A percentile compares a stretch with the other conserved stretches of the same genome.
These are phyloP conservation scores for Wickerhamiella kurtzmanii DNA, from an alignment of 805 yeast species.

Conservation along the genomic window DNA sequence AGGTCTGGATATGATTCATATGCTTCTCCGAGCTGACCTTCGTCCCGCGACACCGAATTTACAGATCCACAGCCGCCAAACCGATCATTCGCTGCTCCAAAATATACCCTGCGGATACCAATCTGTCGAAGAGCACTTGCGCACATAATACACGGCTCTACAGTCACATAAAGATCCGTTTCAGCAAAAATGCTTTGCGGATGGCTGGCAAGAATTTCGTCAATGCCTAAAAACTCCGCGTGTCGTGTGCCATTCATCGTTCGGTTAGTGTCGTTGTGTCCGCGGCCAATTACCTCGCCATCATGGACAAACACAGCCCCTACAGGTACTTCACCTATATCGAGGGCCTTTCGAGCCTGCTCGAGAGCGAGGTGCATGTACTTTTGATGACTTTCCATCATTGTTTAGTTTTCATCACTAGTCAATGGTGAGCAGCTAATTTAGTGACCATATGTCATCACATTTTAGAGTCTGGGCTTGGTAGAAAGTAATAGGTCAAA, in stretches of 20 bases:
- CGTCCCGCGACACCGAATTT: conserved; percentile 40
- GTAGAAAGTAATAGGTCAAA: no score
- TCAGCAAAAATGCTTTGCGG: conserved; percentile 32
- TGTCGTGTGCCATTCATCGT: conserved; percentile 80
- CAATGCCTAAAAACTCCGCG: conserved; percentile 81
- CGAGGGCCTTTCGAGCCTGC: conserved; percentile 50
- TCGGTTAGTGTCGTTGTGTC: conserved; percentile 76
- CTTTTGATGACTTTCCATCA: conserved; percentile 16
- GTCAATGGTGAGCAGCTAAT: no score
- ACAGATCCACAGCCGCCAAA: conserved; percentile 97
- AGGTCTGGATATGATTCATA: conserved; percentile 67
- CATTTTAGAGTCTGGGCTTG: no score
- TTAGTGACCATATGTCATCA: no score
- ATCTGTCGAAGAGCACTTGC: conserved; percentile 81
- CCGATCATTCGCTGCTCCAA: conserved; percentile 89
- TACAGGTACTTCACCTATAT: conserved; percentile 67
- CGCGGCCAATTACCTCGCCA: conserved; percentile 48
- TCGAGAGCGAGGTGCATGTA: conserved; percentile 28
- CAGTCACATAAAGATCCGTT: conserved; percentile 75
- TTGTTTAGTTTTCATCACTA: no score
- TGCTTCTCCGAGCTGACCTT: conserved; percentile 20
- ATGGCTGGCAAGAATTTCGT: conserved; percentile 31
- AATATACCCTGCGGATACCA: conserved; percentile 57
- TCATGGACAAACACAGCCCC: conserved; percentile 59
- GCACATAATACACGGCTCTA: conserved; percentile 98